Evolutionary conservation across 805 yeast genomes (phyloP).

Genomic region (Monosporozyma unispora): DNA sequence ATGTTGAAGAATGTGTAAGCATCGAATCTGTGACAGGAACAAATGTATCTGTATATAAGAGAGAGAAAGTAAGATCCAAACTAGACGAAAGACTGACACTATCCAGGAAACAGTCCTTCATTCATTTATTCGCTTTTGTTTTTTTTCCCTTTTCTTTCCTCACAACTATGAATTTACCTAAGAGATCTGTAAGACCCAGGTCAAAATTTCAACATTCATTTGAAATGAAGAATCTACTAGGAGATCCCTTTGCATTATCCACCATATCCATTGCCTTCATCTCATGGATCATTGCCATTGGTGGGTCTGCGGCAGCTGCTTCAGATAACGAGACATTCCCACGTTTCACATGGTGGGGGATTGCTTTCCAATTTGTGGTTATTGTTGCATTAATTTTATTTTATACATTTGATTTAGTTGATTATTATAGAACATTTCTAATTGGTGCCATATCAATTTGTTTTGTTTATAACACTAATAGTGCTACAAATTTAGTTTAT

Average conservation of each 20-base stretch:
- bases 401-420: conserved; percentile 55
- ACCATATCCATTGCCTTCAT: conserved; percentile 65
- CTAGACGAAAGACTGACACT: no score
- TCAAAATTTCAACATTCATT: conserved; percentile 19
- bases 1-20: not conserved
- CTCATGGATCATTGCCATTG: conserved; percentile 84
- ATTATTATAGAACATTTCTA: conserved; percentile 50
- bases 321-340: conserved; percentile 45
- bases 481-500: conserved; percentile 74
- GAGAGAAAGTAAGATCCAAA: no score
- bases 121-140: not conserved
- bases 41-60: not conserved
- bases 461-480: conserved; percentile 75
- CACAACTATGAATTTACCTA: not conserved
- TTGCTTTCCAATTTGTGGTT: conserved; percentile 65
- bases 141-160: not conserved
- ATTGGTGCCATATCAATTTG: conserved; percentile 48
- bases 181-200: not conserved
- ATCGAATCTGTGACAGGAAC: not conserved
- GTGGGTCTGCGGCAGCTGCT: conserved; percentile 65
- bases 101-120: not conserved
- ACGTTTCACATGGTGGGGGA: conserved; percentile 92
- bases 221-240: conserved; percentile 43
- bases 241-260: conserved; percentile 84
- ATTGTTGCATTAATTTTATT: conserved; percentile 42